Base-by-base conservation (phyloP, 2,329 filamentous ascomycete genomes). In the Sporothrix luriei region DNA sequence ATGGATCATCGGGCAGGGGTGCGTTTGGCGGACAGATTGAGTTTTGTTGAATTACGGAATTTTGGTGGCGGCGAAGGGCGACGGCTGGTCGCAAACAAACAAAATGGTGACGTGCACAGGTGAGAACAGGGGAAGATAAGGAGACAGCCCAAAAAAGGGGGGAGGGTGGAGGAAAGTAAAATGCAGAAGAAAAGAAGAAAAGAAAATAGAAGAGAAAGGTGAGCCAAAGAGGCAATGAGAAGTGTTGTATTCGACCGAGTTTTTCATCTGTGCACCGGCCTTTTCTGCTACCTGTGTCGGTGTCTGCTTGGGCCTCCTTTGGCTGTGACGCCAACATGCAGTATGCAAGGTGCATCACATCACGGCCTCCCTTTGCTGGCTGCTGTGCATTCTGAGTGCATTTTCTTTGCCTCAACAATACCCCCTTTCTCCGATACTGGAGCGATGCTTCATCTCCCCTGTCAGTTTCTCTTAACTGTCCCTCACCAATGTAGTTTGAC, bases 41-140 rank as follows among this genome's bases (percentile, higher is more conserved):
- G 48, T 52, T 29, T 66, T 52, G 46, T 38, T 66, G 48, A 24
- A 21, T 52, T 33, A 11, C 19, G 49, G n/a, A 43, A 40, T 55
- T 55, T 26, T 46, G 64, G 64, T 66, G 64, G 64, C 64, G 29
- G 64, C 64, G 64, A 54, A 66, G 11, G 33, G 49, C 54, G 64
- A 54, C 26, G 26, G 21, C 21, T 43, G 49, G n/a, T 13, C 14
- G n/a, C 29, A 52, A 38, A 66, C 38, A 29, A 10, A 21, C 38
- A 46, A 46, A 62, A 62, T 62, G 57, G n/a, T 26, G 46, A 46
- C 57, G 46, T 19, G 40, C 43, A 21, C 14, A 46, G 40, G 21
- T 46, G 16, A 5, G 16, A 24, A 54, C n/a, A 43, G 29, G 64
- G n/a, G 29, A 38, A 66, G 26, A 21, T 19, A 40, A 49, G 48